These are phyloP conservation scores for Ganoderma leucocontextum DNA, from an alignment of 1,284 basidiomycete genomes.

Conservation along the genomic window DNA sequence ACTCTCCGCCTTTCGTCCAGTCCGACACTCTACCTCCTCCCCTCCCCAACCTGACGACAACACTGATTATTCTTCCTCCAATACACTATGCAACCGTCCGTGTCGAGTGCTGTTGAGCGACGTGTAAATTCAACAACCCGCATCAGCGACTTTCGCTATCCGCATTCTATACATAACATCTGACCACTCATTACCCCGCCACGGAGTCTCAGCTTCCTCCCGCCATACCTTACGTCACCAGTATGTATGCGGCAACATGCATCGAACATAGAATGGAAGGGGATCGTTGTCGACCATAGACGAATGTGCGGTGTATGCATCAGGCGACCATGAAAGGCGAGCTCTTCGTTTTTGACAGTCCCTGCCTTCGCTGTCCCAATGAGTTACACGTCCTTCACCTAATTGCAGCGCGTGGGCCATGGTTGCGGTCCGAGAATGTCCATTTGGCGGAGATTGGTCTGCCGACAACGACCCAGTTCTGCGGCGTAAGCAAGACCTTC, in stretches of 20 bases:
- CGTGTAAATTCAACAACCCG: not conserved
- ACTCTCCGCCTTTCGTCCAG: not conserved
- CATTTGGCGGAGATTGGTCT: not conserved
- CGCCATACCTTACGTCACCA: not conserved
- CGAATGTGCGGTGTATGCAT: slow-evolving; percentile 1
- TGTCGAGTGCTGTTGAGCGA: not conserved
- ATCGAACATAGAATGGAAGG: not conserved
- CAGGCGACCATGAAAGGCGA: not conserved
- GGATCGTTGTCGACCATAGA: not conserved
- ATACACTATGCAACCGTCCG: not conserved
- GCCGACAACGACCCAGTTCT: not conserved
- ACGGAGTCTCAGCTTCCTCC: not conserved
- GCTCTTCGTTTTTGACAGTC: not conserved
- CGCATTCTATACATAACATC: not conserved
- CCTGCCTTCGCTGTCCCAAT: not conserved
- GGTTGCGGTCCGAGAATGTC: not conserved
- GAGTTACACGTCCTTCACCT: not conserved
- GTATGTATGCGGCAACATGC: not conserved
- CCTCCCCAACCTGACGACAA: too few species aligned
- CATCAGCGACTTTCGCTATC: not conserved
- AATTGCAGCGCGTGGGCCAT: not conserved
- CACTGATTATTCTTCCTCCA: not conserved
- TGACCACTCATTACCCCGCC: not conserved
- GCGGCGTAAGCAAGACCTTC: not conserved
- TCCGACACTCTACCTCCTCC: not conserved